These are phyloP conservation scores for Amanita subjunquillea DNA, from an alignment of 768 basidiomycete genomes.

Conservation along the genomic window DNA sequence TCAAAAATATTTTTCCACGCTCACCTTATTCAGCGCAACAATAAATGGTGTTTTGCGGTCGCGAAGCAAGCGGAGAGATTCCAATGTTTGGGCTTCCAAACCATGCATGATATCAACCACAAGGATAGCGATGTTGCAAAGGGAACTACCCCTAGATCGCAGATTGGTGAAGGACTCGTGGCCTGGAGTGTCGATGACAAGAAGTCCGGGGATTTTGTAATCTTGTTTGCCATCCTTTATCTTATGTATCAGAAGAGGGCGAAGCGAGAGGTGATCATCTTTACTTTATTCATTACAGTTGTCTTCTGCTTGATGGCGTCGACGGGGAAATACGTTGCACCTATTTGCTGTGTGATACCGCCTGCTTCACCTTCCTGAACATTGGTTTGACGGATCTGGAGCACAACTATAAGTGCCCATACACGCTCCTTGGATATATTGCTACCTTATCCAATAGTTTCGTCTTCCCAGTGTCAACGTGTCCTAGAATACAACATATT, in stretches of 20 bases:
- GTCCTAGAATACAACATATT: constrained; percentile 97
- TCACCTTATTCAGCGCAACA: constrained; percentile 92
- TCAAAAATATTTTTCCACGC: constrained; percentile 4
- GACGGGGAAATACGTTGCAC: constrained; percentile 98
- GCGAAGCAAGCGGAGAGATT: constrained; percentile 84
- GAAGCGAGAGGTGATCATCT: constrained; percentile 5
- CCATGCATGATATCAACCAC: constrained; percentile 99
- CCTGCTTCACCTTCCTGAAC: constrained; percentile 99
- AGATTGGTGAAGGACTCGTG: constrained; percentile 99
- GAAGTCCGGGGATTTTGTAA: constrained; percentile 93
- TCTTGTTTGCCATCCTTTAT: constrained; percentile 68
- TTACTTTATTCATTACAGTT: constrained; percentile 79
- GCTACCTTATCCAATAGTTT: constrained; percentile 90
- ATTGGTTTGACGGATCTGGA: constrained; percentile 96
- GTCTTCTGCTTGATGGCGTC: constrained; percentile 94
- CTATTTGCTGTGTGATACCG: constrained; percentile 99
- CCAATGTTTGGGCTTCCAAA: constrained; percentile 94
- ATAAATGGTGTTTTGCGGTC: constrained; percentile 98
- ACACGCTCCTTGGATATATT: neutral
- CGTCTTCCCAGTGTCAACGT: constrained; percentile 99
- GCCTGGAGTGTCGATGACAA: constrained; percentile 96
- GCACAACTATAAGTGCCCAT: constrained; percentile 1
- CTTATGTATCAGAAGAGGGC: constrained; percentile 1
- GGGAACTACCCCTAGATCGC: constrained; percentile 88
- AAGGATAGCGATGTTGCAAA: constrained; percentile 98